Evolutionary conservation across 371 early-diverging fungal species (phyloP).

Genomic region (Saksenaea oblongispora): DNA sequence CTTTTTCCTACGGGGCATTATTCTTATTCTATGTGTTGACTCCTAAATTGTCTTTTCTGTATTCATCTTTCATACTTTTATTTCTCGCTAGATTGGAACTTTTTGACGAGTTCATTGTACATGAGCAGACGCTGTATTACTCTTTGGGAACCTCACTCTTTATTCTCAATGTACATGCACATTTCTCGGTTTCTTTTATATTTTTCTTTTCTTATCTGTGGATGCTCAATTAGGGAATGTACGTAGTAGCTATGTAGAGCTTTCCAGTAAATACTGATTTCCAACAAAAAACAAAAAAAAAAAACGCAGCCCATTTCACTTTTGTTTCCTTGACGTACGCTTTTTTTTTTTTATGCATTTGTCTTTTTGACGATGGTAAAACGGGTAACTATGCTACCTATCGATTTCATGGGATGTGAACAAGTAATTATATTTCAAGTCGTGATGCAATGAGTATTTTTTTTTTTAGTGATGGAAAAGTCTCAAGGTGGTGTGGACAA

Average conservation of each 20-base stretch:
- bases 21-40: conserved; percentile 6
- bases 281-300: background rate
- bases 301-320: background rate
- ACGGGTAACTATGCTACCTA: too few relatives aligned
- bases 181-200: conserved; percentile 1
- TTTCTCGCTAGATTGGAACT: conserved; percentile 2
- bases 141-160: conserved; percentile 12
- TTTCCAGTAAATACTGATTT: background rate
- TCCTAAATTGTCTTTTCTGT: conserved; percentile 1
- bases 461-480: conserved; percentile 92
- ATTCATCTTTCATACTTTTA: conserved; percentile 6
- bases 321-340: background rate
- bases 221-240: conserved; percentile 5
- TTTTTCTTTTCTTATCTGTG: background rate
- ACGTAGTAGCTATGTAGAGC: conserved; percentile 5
- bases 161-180: conserved; percentile 15
- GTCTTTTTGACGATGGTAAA: too few relatives aligned
- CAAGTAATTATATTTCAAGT: background rate
- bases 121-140: conserved; percentile 11
- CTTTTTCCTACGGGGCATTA: conserved; percentile 4
- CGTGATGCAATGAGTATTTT: background rate
- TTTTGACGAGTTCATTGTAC: conserved; percentile 11
- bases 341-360: too few relatives aligned
- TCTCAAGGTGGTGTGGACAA: conserved; percentile 83
- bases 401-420: background rate